phyloP scores from a whole-genome alignment of 306 rosid species.

The Herpetospermum pedunculosum region DNA sequence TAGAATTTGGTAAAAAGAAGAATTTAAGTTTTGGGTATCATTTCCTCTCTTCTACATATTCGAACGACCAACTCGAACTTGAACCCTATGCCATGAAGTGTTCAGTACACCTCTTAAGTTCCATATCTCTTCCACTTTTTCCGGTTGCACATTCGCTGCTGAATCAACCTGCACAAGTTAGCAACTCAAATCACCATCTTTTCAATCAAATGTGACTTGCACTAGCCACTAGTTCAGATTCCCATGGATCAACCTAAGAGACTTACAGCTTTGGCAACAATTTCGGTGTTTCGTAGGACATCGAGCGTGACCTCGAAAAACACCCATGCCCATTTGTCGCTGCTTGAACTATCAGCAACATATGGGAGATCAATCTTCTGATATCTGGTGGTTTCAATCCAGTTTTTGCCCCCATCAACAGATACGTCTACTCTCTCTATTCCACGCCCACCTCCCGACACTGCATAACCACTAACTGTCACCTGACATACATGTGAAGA shows the following conservation, averaged over 20 bases:
- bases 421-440: slow-evolving; percentile 90
- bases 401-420: slow-evolving; percentile 73
- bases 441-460: slow-evolving; percentile 90
- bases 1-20: neutral
- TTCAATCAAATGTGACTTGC: slow-evolving; percentile 26
- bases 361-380: slow-evolving; percentile 51
- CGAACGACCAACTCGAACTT: slow-evolving; percentile 61
- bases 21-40: neutral
- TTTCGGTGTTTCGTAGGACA: slow-evolving; percentile 45
- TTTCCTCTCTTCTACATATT: slow-evolving; percentile 26
- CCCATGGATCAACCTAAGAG: neutral
- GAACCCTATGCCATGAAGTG: slow-evolving; percentile 84
- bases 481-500: slow-evolving; percentile 30
- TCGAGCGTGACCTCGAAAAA: slow-evolving; percentile 57
- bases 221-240: neutral
- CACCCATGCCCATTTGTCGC: slow-evolving; percentile 99
- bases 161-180: slow-evolving; percentile 59
- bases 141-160: slow-evolving; percentile 85
- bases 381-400: slow-evolving; percentile 67
- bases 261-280: slow-evolving; percentile 84
- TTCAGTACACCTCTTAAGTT: slow-evolving; percentile 86
- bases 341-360: slow-evolving; percentile 36
- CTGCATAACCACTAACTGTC: slow-evolving; percentile 73
- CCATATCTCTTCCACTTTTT: slow-evolving; percentile 73
- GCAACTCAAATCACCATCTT: neutral